These are phyloP conservation scores for Fusarium nurragi DNA, from an alignment of 2,329 filamentous ascomycete species.

Conservation along the genomic window DNA sequence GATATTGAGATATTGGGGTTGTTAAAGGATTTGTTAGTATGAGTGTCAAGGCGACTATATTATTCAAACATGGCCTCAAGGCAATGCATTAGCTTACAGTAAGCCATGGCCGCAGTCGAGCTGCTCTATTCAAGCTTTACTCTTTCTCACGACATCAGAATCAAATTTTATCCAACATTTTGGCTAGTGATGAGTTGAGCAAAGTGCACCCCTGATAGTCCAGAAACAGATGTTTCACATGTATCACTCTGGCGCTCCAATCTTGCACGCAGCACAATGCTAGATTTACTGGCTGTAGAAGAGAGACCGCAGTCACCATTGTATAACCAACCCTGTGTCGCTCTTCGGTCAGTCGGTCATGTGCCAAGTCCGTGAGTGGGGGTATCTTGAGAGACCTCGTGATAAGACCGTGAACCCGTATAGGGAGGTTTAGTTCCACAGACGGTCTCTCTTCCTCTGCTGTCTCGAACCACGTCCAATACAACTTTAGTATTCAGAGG, in stretches of 20 bases:
- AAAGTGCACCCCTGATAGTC: not conserved
- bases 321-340: constrained; percentile 16
- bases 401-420: not conserved
- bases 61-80: not conserved
- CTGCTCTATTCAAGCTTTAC: not conserved
- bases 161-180: not conserved
- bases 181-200: not conserved
- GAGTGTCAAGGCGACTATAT: not conserved
- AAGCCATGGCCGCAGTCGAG: not conserved
- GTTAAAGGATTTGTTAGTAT: not conserved
- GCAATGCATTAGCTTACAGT: not conserved
- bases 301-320: not conserved
- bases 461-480: not conserved
- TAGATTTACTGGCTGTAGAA: not conserved
- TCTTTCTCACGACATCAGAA: not conserved
- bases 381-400: constrained; percentile 5
- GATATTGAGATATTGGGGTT: not conserved
- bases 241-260: constrained; percentile 9
- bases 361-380: constrained; percentile 8
- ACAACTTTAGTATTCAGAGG: not conserved
- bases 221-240: not conserved
- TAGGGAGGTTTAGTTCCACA: constrained; percentile 19
- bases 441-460: not conserved
- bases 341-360: constrained; percentile 8
- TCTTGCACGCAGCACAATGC: not conserved